Evolutionary conservation across 2,329 filamentous ascomycete species (phyloP).

Genomic region (Epichloe glyceriae): DNA sequence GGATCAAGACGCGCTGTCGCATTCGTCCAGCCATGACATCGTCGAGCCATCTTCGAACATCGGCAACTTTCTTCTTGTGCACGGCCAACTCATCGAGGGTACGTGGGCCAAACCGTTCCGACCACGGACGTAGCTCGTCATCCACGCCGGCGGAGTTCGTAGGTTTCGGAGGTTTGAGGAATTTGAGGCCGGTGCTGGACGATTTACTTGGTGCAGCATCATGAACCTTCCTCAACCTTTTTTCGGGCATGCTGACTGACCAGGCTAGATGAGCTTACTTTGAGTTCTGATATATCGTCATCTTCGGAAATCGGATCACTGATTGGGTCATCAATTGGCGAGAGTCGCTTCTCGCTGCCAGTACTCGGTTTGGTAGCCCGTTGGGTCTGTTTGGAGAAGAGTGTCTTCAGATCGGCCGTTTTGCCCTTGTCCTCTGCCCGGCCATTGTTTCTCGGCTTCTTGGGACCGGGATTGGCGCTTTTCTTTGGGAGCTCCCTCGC

Average conservation of each 20-base stretch:
- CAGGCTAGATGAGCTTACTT: conserved; percentile 37
- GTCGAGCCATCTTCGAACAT: conserved; percentile 74
- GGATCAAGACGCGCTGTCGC: conserved; percentile 61
- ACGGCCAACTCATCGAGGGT: conserved; percentile 78
- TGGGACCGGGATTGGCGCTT: conserved; percentile 20
- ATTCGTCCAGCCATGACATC: conserved; percentile 53
- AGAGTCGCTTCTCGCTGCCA: conserved; percentile 15
- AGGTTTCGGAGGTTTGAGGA: conserved; percentile 31
- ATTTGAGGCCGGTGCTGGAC: conserved; percentile 34
- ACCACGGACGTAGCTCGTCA: conserved; percentile 66
- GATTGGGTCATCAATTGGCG: conserved; percentile 33
- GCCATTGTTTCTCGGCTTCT: conserved; percentile 25
- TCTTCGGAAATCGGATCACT: conserved; percentile 49
- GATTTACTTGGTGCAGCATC: conserved; percentile 11
- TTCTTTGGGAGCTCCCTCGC: conserved; percentile 9
- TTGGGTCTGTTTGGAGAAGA: conserved; percentile 51
- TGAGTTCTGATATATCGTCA: conserved; percentile 40
- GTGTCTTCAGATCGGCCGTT: conserved; percentile 41
- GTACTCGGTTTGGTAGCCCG: conserved; percentile 25
- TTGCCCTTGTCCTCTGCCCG: conserved; percentile 37
- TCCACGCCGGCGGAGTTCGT: conserved; percentile 17
- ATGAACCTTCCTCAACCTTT: conserved; percentile 31
- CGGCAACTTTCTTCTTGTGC: conserved; percentile 84
- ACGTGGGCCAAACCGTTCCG: conserved; percentile 65
- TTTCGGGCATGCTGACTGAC: conserved; percentile 44